Evolutionary conservation across 2,329 filamentous ascomycete genomes (phyloP).

Genomic region (Xylaria sp.): DNA sequence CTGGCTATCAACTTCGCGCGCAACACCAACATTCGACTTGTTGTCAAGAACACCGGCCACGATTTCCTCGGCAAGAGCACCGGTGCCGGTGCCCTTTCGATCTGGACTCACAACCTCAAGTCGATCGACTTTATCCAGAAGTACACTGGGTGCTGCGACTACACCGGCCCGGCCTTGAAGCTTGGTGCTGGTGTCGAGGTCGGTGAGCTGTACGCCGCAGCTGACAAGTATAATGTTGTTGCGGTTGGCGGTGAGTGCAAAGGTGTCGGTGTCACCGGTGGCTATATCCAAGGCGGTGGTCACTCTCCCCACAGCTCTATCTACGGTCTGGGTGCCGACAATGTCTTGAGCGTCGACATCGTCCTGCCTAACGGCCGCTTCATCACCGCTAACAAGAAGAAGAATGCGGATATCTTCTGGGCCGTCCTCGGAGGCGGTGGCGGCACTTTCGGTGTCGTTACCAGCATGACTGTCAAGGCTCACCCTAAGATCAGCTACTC

Average conservation of each 20-base stretch:
- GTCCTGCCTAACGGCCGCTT: conserved; percentile 51
- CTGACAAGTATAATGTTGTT: conserved; percentile 36
- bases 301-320: conserved; percentile 55
- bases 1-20: conserved; percentile 53
- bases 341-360: conserved; percentile 53
- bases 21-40: conserved; percentile 27
- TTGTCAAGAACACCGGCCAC: conserved; percentile 22
- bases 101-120: conserved; percentile 47
- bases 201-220: conserved; percentile 57
- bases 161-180: conserved; percentile 57
- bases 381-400: conserved; percentile 46
- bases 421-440: conserved; percentile 53
- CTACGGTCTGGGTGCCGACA: conserved; percentile 55
- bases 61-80: conserved; percentile 46
- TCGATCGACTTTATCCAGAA: conserved; percentile 37
- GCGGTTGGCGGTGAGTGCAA: conserved; percentile 57
- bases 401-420: conserved; percentile 55
- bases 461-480: conserved; percentile 45
- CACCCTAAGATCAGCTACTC: conserved; percentile 44
- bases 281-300: conserved; percentile 53
- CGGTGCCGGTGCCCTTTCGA: conserved; percentile 45
- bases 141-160: conserved; percentile 40
- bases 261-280: conserved; percentile 4
- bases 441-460: conserved; percentile 44
- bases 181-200: conserved; percentile 60